Evolutionary conservation across 2,329 filamentous ascomycete genomes (phyloP), one percentile per base, ranked within the genome.

Genomic region (Colletotrichum noveboracense): DNA sequence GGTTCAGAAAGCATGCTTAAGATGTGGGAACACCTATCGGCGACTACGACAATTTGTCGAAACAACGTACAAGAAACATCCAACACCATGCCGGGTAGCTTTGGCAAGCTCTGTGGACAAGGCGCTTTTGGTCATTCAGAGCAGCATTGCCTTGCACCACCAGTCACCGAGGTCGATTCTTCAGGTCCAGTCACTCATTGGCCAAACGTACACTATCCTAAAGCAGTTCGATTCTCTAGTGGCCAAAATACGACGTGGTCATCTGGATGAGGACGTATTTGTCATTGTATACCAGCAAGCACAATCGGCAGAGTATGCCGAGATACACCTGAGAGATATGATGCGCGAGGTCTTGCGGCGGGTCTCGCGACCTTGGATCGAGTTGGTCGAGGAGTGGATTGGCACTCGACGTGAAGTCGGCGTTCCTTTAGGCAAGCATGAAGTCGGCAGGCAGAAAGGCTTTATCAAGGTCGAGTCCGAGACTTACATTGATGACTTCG

Each of bases 321-420:
- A 92, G 66, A 86, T 87, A 14, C 90, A 91, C 74, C 84, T 96
- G 26, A 90, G 91, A 24, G 88, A 90, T 26, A 89, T 95, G 36
- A 89, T 95, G 80, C 90, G 92, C 18, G 91, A 95, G 76, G 88
- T 96, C 1, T 83, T 97, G 18, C 86, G 88, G 60, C 87, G 90
- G 52, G 91, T 93, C 2, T 91, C 91, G 2, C 84, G 85, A 32
- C 94, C 94, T 1, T 96, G 93, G 91, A 85, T 94, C 10, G 89
- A 92, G 68, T 89, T 93, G 67, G 87, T 94, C 9, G 90, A 93
- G 78, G 91, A 93, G 80, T 97, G 95, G 94, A 91, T 96, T 75
- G 95, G 95, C 0, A 89, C 95, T 13, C 89, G 87, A 75, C 85
- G 87, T 4, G 92, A 94, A 78, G 85, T 88, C 43, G 90, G 91